A percentile compares a stretch with the other conserved stretches of the same genome.
These are phyloP conservation scores for Trichoderma simmonsii DNA, from an alignment of 2,329 filamentous ascomycete genomes.

Conservation along the genomic window DNA sequence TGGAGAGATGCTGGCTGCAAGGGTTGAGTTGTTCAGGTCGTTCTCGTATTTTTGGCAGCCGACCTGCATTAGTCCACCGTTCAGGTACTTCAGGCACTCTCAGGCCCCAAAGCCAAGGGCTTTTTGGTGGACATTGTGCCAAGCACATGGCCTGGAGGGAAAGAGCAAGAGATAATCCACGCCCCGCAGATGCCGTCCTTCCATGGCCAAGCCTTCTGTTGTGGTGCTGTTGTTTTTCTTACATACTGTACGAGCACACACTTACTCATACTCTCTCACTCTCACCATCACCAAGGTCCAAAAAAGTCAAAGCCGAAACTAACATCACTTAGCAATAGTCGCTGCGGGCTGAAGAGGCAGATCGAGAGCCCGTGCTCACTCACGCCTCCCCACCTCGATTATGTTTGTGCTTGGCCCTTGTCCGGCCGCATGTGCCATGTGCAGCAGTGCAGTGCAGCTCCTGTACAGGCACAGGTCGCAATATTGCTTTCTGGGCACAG, in stretches of 20 bases:
- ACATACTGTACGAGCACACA: not conserved
- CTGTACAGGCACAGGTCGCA: slow-evolving; percentile 6
- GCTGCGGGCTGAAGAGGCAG: not conserved
- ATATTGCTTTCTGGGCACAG: slow-evolving; percentile 8
- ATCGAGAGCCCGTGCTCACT: not conserved
- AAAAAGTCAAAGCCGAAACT: not conserved
- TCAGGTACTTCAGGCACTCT: not conserved
- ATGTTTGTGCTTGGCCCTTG: not conserved
- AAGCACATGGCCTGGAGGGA: not conserved
- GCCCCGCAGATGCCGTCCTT: not conserved
- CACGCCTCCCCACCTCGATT: not conserved
- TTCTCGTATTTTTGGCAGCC: slow-evolving; percentile 23
- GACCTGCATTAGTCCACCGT: slow-evolving; percentile 13
- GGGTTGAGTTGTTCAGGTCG: slow-evolving; percentile 9
- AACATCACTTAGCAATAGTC: not conserved
- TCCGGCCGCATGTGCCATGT: not conserved
- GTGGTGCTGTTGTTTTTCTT: not conserved
- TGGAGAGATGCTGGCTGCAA: slow-evolving; percentile 9
- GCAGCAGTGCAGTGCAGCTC: not conserved
- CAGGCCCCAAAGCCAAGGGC: not conserved
- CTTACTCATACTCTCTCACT: not conserved
- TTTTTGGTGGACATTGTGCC: not conserved
- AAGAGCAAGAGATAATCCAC: not conserved
- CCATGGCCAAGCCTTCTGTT: not conserved
- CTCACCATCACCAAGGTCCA: not conserved